Evolutionary conservation across 1,284 basidiomycete species (phyloP).

Genomic region (Heterobasidion parviporum): DNA sequence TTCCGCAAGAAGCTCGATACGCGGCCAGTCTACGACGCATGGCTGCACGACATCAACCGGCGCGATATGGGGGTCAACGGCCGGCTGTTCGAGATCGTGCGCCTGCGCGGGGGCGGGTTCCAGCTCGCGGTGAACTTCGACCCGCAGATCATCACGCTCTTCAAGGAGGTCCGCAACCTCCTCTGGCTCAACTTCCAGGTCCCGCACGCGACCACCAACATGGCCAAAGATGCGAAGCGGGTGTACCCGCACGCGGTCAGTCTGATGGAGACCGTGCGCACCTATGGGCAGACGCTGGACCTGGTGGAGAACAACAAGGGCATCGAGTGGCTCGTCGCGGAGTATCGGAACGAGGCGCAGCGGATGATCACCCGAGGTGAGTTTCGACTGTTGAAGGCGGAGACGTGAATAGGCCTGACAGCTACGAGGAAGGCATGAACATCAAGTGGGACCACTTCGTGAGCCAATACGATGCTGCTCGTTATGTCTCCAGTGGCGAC

Average conservation of each 20-base stretch:
- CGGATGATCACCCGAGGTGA: constrained; percentile 82
- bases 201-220: constrained; percentile 89
- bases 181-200: constrained; percentile 95
- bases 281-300: constrained; percentile 91
- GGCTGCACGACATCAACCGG: constrained; percentile 92
- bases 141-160: constrained; percentile 94
- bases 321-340: constrained; percentile 89
- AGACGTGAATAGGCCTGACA: neutral
- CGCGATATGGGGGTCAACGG: constrained; percentile 90
- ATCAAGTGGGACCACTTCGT: constrained; percentile 97
- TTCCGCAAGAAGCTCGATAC: constrained; percentile 97
- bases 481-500: constrained; percentile 65
- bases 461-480: constrained; percentile 79
- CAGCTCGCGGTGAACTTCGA: constrained; percentile 96
- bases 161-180: constrained; percentile 96
- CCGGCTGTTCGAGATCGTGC: constrained; percentile 92
- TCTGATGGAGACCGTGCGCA: constrained; percentile 96
- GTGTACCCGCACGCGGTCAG: constrained; percentile 98
- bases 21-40: constrained; percentile 89
- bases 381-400: constrained; percentile 9
- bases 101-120: constrained; percentile 73
- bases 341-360: constrained; percentile 86
- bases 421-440: constrained; percentile 60
- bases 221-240: constrained; percentile 96
- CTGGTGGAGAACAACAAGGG: constrained; percentile 84